Evolutionary conservation across 1,284 basidiomycete genomes (phyloP).

Genomic region (Exobasidium rhododendri): DNA sequence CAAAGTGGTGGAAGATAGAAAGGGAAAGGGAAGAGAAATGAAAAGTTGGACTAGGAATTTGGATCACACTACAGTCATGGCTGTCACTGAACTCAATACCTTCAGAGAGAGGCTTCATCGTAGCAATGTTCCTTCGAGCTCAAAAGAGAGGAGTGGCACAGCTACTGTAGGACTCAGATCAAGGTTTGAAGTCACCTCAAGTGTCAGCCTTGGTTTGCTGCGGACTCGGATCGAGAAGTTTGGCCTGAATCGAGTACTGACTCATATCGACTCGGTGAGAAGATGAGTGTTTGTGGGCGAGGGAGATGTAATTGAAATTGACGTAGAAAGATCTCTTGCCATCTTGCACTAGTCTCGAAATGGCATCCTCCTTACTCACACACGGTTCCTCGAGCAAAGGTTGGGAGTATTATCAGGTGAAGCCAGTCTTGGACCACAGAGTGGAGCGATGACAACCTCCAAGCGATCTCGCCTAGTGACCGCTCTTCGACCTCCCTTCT

Average conservation of each 20-base stretch:
- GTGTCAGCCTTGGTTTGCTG: constrained; percentile 39
- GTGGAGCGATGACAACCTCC: constrained; percentile 8
- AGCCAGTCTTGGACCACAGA: neutral
- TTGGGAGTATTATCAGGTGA: constrained; percentile 14
- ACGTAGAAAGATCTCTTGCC: too few species aligned
- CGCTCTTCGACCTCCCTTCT: constrained; percentile 49
- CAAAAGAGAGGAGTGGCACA: neutral
- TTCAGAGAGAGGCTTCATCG: constrained; percentile 21
- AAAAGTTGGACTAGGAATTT: constrained; percentile 51
- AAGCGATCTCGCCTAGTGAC: constrained; percentile 36
- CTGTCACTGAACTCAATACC: constrained; percentile 45
- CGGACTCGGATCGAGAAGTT: constrained; percentile 51
- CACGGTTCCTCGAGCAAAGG: neutral
- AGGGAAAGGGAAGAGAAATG: constrained; percentile 35
- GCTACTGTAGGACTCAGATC: constrained; percentile 3
- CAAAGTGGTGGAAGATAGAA: neutral
- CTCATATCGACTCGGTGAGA: constrained; percentile 41
- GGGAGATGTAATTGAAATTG: too few species aligned
- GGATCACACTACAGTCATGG: constrained; percentile 49
- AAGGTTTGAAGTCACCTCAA: constrained; percentile 35
- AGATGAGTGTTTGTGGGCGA: too few species aligned
- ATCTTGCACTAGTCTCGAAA: constrained; percentile 21
- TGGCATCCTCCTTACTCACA: neutral
- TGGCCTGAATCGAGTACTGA: constrained; percentile 48
- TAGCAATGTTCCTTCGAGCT: neutral